A percentile compares a stretch with the other conserved stretches of the same genome.
Conservation (phyloP, 371 early-diverging fungal genomes). For the Rozella allomycis region DNA sequence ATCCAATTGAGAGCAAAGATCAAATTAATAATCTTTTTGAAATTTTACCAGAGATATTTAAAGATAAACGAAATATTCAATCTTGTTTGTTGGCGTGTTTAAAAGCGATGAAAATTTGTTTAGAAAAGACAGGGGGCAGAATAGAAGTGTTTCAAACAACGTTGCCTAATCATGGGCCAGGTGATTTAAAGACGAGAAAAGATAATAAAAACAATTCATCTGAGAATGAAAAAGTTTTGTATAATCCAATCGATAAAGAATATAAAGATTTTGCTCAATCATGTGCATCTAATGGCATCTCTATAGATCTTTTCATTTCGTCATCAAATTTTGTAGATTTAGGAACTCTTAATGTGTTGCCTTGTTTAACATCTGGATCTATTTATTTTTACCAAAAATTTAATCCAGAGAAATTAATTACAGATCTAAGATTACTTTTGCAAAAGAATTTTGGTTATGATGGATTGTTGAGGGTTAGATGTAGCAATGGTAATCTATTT, state of each 20-base stretch:
- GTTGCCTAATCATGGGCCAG: slow-evolving; percentile 66
- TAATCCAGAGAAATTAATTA: slow-evolving; percentile 30
- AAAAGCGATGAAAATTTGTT: slow-evolving; percentile 42
- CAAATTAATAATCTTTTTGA: background rate
- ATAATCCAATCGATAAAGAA: slow-evolving; percentile 56
- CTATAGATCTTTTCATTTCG: slow-evolving; percentile 68
- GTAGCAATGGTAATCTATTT: slow-evolving; percentile 44
- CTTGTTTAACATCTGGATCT: slow-evolving; percentile 74
- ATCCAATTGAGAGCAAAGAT: slow-evolving; percentile 32
- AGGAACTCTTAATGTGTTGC: slow-evolving; percentile 48
- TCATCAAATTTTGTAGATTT: slow-evolving; percentile 67
- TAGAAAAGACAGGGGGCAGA: slow-evolving; percentile 67
- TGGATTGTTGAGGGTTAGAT: slow-evolving; percentile 65
- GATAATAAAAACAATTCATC: slow-evolving; percentile 61
- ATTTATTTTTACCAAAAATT: slow-evolving; percentile 53
- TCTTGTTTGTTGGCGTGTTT: slow-evolving; percentile 52
- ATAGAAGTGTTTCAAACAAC: slow-evolving; percentile 54
- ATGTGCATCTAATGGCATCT: slow-evolving; percentile 50
- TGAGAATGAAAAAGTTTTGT: slow-evolving; percentile 70
- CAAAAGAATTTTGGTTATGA: slow-evolving; percentile 65
- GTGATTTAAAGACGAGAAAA: slow-evolving; percentile 56
- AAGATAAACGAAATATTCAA: background rate
- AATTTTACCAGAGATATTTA: background rate
- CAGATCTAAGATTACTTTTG: slow-evolving; percentile 43
- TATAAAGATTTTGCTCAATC: slow-evolving; percentile 59